Evolutionary conservation across 2,329 filamentous ascomycete species (phyloP).

Genomic region (Beauveria australis): DNA sequence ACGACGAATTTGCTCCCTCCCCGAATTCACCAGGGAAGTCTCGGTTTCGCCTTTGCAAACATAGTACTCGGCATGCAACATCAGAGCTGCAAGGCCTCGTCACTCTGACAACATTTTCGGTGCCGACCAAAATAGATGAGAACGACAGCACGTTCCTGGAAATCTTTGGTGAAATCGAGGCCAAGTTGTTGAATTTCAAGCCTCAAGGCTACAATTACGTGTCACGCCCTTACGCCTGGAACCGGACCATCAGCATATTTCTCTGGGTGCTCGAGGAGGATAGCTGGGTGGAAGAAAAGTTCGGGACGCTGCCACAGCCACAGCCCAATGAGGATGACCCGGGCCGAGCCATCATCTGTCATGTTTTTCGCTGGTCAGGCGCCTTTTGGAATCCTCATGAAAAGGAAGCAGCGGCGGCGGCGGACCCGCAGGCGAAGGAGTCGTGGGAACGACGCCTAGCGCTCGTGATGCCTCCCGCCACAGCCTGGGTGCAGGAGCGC

Average conservation of each 20-base stretch:
- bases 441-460: slow-evolving; percentile 12
- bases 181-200: too few relatives aligned
- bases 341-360: slow-evolving; percentile 12
- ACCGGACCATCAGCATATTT: background rate
- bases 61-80: background rate
- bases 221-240: too few relatives aligned
- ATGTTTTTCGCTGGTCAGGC: slow-evolving; percentile 11
- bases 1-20: background rate
- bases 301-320: background rate
- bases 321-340: background rate
- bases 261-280: slow-evolving; percentile 11
- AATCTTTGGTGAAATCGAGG: too few relatives aligned
- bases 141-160: background rate
- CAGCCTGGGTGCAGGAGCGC: slow-evolving; percentile 16
- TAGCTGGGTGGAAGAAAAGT: slow-evolving; percentile 7
- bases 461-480: slow-evolving; percentile 16
- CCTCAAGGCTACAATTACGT: too few relatives aligned
- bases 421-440: slow-evolving; percentile 11
- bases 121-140: slow-evolving; percentile 2
- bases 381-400: slow-evolving; percentile 4
- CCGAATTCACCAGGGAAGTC: background rate
- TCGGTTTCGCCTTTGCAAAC: background rate
- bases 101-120: slow-evolving; percentile 7
- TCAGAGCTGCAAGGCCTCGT: slow-evolving; percentile 9
- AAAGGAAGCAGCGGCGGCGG: slow-evolving; percentile 12